These are phyloP conservation scores for Chytriomyces sp. DNA, from an alignment of 192 early-diverging fungal genomes.

Conservation along the genomic window DNA sequence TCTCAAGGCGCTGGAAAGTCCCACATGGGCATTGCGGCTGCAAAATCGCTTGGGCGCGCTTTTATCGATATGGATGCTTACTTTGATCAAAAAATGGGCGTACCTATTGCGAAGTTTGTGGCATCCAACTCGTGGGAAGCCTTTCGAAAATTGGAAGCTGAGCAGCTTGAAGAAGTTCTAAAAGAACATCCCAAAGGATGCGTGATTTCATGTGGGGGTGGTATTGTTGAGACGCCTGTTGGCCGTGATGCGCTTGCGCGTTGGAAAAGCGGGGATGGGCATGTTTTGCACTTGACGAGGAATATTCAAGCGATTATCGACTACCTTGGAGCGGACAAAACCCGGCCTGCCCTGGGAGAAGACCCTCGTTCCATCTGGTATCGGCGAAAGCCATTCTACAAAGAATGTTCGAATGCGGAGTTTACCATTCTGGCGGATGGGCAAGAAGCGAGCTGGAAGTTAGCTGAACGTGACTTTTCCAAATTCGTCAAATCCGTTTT, in stretches of 20 bases:
- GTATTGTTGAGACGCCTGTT: constrained; percentile 83
- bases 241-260: constrained; percentile 71
- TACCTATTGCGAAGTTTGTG: constrained; percentile 82
- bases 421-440: constrained; percentile 69
- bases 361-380: constrained; percentile 82
- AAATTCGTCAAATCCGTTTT: constrained; percentile 73
- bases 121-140: constrained; percentile 79
- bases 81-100: constrained; percentile 71
- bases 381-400: constrained; percentile 77
- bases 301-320: constrained; percentile 80
- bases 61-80: constrained; percentile 91
- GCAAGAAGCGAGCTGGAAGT: constrained; percentile 63
- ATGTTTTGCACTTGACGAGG: constrained; percentile 80
- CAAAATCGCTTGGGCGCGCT: constrained; percentile 64
- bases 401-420: constrained; percentile 80
- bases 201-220: constrained; percentile 92
- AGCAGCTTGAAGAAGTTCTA: constrained; percentile 69
- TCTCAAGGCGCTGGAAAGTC: constrained; percentile 80
- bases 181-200: constrained; percentile 60
- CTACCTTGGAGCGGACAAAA: constrained; percentile 80
- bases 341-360: constrained; percentile 82
- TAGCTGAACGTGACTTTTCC: constrained; percentile 77
- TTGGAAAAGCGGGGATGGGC: constrained; percentile 49
- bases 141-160: constrained; percentile 83
- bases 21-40: constrained; percentile 76